Base-by-base conservation (phyloP, 306 rosid genomes). In the Rosa multiflora region DNA sequence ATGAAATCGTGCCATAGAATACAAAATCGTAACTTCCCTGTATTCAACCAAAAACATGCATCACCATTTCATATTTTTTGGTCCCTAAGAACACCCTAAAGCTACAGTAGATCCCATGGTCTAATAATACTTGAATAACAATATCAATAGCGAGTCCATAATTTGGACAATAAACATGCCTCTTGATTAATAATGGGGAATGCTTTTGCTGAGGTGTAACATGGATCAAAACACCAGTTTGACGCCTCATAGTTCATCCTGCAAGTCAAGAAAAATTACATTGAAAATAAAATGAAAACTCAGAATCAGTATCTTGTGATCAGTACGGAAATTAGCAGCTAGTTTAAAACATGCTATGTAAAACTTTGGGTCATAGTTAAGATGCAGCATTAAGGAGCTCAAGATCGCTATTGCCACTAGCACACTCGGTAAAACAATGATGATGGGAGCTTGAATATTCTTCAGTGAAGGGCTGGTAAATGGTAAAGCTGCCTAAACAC, bases 231-330 rank as follows among this genome's bases (percentile, higher is more conserved):
- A 75, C 70, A 78, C 68, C 40, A 53, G 0, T 18, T 37, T 72
- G 80, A 13, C 17, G 21, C 71, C 80, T 89, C 88, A 89, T 42
- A 89, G 86, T 76, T 89, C 91, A 84, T 89, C 93, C 91, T 89
- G 89, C 72, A 51, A 83, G 44, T 77, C 59, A 80, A 63, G n/a
- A 5, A 72, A 39, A 74, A 72, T 40, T 42, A 55, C 23, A 78
- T 73, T 52, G 9, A n/a, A 53, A 48, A 62, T 1, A 4, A 3
- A 18, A 0, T 7, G 0, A 6, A 42, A 26, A 26, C 40, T 61
- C 67, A 26, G 67, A 61, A 10, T 58, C 64, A n/a, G 13, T 4
- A 62, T 62, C 68, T 11, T 62, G 40, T 26, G 20, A 13, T 62
- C 67, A 12, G 20, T 62, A 62, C 29, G 29, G 37, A 17, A 1